Evolutionary conservation across 345 rosid genomes (phyloP).

Genomic region (Fremontodendron californicum): DNA sequence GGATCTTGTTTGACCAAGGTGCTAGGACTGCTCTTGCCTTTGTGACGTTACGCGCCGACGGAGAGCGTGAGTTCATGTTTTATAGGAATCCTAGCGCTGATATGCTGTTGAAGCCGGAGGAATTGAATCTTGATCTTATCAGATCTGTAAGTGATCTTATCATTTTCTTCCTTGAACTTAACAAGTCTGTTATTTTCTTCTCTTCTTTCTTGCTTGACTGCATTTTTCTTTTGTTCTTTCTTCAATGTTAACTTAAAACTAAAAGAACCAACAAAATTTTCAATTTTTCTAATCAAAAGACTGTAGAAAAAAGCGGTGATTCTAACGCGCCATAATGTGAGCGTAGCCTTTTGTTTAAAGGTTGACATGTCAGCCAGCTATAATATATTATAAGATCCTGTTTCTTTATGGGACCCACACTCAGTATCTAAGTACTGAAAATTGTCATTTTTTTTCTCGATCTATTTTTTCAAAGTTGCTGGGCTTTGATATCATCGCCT

Average conservation of each 20-base stretch:
- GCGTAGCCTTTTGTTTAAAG: not conserved
- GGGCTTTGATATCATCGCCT: not conserved
- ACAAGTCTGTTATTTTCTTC: not conserved
- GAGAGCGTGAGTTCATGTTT: constrained; percentile 97
- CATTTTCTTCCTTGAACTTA: not conserved
- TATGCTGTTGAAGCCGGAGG: constrained; percentile 85
- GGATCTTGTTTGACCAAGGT: constrained; percentile 87
- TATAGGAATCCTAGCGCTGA: constrained; percentile 97
- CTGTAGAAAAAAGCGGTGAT: not conserved
- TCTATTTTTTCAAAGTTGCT: not conserved
- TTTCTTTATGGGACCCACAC: not conserved
- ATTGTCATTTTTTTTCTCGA: not conserved
- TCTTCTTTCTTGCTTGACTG: not conserved
- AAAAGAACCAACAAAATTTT: not conserved
- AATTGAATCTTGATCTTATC: constrained; percentile 74
- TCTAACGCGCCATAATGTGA: not conserved
- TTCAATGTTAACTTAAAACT: not conserved
- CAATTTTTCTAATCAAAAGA: not conserved
- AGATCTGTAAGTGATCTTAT: constrained; percentile 64
- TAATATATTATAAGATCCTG: not conserved
- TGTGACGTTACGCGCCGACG: constrained; percentile 90
- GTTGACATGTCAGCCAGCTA: not conserved
- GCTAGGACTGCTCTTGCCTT: constrained; percentile 96
- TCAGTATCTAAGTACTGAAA: not conserved
- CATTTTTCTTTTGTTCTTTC: not conserved